These are phyloP conservation scores for Aspergillus bridgeri DNA, from an alignment of 495 filamentous ascomycete species.

Conservation along the genomic window DNA sequence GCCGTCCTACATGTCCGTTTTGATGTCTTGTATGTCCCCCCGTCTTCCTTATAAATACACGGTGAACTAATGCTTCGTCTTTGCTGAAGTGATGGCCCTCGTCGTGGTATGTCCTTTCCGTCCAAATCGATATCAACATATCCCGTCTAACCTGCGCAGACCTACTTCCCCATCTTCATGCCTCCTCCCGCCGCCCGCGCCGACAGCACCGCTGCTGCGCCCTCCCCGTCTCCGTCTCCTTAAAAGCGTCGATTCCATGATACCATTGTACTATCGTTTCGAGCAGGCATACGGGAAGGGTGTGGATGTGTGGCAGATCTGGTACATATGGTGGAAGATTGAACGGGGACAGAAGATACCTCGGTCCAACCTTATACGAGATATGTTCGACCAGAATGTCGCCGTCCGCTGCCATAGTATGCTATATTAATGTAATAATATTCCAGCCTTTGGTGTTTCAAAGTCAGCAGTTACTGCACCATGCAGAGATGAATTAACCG, in stretches of 20 bases:
- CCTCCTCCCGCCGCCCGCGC: conserved; percentile 50
- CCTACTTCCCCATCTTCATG: conserved; percentile 85
- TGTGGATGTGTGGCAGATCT: background rate
- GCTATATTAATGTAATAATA: background rate
- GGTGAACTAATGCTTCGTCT: conserved; percentile 16
- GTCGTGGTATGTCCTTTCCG: conserved; percentile 53
- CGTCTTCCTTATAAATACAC: background rate
- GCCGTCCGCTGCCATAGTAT: background rate
- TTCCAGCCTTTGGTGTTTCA: background rate
- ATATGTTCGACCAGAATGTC: background rate
- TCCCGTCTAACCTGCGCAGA: conserved; percentile 40
- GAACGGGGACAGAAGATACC: no score
- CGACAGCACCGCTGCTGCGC: conserved; percentile 40
- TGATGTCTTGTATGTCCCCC: conserved; percentile 73
- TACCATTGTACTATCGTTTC: conserved; percentile 12
- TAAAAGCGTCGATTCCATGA: conserved; percentile 17
- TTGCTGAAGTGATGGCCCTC: conserved; percentile 67
- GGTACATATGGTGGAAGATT: background rate
- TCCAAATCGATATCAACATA: background rate
- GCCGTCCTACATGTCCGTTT: conserved; percentile 79
- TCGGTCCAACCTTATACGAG: background rate
- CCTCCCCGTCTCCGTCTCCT: conserved; percentile 41
- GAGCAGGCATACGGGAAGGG: background rate
- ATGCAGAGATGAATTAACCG: background rate
- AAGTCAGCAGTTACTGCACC: background rate